Percentiles rank a stretch among this genome's conserved stretches.
These are phyloP conservation scores for Clonostachys solani DNA, from an alignment of 2,329 filamentous ascomycete species.

Conservation along the genomic window DNA sequence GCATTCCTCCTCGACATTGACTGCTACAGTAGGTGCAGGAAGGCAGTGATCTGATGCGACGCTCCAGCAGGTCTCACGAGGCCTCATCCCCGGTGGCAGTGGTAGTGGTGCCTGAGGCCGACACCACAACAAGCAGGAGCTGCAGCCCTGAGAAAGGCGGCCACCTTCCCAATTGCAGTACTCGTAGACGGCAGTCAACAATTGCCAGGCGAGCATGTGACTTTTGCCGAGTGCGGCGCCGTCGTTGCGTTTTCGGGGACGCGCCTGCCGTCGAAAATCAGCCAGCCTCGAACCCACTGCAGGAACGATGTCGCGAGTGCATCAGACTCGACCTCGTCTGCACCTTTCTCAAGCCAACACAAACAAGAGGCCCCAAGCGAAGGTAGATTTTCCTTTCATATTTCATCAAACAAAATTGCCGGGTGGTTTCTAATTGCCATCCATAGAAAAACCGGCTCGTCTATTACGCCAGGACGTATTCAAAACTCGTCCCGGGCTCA, in stretches of 20 bases:
- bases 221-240: too few species aligned
- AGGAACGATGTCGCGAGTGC: constrained; percentile 9
- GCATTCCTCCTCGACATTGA: too few species aligned
- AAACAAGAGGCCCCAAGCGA: constrained; percentile 13
- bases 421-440: background rate
- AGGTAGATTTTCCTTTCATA: constrained; percentile 5
- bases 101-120: too few species aligned
- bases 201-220: too few species aligned
- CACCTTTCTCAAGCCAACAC: constrained; percentile 14
- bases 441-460: background rate
- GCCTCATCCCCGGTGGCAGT: too few species aligned
- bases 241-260: too few species aligned
- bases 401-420: background rate
- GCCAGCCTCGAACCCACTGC: too few species aligned
- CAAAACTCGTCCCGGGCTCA: background rate
- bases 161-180: background rate
- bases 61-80: too few species aligned
- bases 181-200: background rate
- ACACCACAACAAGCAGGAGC: too few species aligned
- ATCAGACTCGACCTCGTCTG: constrained; percentile 10
- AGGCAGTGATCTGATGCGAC: too few species aligned
- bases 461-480: background rate
- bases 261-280: too few species aligned
- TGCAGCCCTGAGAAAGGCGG: background rate
- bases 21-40: too few species aligned